A percentile compares a stretch with the other conserved stretches of the same genome.
These are phyloP conservation scores for Phytophthora meadii DNA, from an alignment of 352 stramenopile species.

Conservation along the genomic window DNA sequence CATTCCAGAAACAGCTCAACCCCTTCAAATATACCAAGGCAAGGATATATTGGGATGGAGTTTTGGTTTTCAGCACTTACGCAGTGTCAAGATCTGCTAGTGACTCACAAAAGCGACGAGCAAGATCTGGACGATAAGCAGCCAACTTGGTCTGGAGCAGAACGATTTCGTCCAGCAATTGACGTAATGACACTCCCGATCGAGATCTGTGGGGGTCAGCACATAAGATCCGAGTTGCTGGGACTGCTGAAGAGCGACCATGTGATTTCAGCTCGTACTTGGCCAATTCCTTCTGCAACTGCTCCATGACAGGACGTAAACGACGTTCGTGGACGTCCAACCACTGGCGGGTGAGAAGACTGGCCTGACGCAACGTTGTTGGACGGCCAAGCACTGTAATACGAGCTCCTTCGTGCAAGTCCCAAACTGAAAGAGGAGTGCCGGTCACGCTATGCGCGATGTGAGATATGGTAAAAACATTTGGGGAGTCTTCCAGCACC, in stretches of 20 bases:
- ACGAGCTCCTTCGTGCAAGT: constrained; percentile 72
- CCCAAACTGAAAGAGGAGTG: constrained; percentile 58
- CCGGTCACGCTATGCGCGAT: constrained; percentile 52
- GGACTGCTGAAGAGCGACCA: constrained; percentile 29
- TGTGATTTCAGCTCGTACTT: constrained; percentile 69
- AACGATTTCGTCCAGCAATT: constrained; percentile 54
- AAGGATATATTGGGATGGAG: constrained; percentile 25
- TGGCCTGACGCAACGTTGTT: constrained; percentile 80
- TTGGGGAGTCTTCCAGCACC: constrained; percentile 63
- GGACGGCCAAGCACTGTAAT: constrained; percentile 62
- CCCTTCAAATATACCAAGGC: constrained; percentile 14
- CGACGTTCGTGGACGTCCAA: constrained; percentile 58
- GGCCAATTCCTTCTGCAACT: constrained; percentile 60
- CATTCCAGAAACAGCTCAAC: constrained; percentile 24
- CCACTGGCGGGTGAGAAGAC: constrained; percentile 79
- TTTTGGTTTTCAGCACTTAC: constrained; percentile 4
- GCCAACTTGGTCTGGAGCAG: constrained; percentile 55
- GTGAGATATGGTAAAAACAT: constrained; percentile 85
- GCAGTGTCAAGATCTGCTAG: constrained; percentile 43
- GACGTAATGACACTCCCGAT: constrained; percentile 51
- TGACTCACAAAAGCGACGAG: constrained; percentile 51
- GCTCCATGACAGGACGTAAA: constrained; percentile 40
- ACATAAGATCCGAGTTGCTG: constrained; percentile 50
- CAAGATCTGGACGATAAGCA: constrained; percentile 62
- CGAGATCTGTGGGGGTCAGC: constrained; percentile 59